These are phyloP conservation scores for Ophiostoma montium DNA, from an alignment of 2,329 filamentous ascomycete genomes.

Conservation along the genomic window DNA sequence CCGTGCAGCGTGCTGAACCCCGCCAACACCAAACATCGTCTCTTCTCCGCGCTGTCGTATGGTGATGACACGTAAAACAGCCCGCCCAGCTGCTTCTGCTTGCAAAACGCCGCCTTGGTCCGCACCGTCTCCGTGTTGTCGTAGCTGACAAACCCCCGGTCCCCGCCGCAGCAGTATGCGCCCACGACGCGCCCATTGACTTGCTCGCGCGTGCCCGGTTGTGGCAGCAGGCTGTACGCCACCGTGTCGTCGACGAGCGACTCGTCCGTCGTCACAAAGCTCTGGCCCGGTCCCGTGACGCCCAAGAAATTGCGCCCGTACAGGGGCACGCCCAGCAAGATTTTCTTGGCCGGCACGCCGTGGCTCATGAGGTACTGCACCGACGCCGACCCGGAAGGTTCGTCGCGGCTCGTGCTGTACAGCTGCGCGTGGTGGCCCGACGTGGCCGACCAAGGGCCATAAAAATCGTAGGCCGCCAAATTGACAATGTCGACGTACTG, in stretches of 20 bases:
- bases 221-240: constrained; percentile 58
- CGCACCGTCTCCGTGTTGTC: constrained; percentile 65
- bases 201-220: constrained; percentile 45
- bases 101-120: constrained; percentile 61
- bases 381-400: constrained; percentile 49
- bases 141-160: constrained; percentile 67
- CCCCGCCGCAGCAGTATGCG: constrained; percentile 57
- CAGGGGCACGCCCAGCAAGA: constrained; percentile 60
- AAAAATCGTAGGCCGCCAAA: constrained; percentile 70
- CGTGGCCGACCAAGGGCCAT: constrained; percentile 51
- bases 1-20: constrained; percentile 45
- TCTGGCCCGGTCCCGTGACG: constrained; percentile 49
- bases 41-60: constrained; percentile 46
- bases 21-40: constrained; percentile 42
- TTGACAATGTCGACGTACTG: constrained; percentile 62
- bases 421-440: constrained; percentile 67
- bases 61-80: constrained; percentile 76
- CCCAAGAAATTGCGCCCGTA: constrained; percentile 64
- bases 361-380: constrained; percentile 51
- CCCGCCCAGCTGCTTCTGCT: constrained; percentile 56
- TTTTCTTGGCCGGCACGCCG: constrained; percentile 55
- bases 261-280: constrained; percentile 28
- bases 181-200: constrained; percentile 54
- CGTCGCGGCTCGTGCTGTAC: constrained; percentile 44
- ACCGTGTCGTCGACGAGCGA: constrained; percentile 52